A percentile compares a stretch with the other conserved stretches of the same genome.
These are phyloP conservation scores for Ascomycota sp. DNA, from an alignment of 2,329 filamentous ascomycete species.

Conservation along the genomic window DNA sequence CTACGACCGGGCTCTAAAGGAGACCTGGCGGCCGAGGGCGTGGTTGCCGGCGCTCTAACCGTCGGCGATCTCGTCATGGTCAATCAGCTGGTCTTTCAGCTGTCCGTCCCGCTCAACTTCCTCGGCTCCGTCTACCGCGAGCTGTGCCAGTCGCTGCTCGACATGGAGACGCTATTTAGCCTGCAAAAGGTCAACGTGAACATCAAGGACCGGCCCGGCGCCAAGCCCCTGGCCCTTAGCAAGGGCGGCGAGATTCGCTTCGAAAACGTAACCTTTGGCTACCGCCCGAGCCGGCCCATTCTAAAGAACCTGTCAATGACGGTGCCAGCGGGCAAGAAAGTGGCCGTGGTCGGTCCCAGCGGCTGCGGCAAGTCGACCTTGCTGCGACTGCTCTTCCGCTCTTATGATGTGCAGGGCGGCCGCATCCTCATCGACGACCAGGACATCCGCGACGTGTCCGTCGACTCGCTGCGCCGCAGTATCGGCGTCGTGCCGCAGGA, in stretches of 20 bases:
- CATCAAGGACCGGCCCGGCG: conserved; percentile 58
- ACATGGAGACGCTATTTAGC: conserved; percentile 98
- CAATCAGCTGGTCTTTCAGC: conserved; percentile 95
- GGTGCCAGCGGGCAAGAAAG: conserved; percentile 88
- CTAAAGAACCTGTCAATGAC: conserved; percentile 67
- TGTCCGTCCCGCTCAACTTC: conserved; percentile 93
- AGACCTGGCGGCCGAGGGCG: conserved; percentile 74
- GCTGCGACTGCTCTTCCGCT: conserved; percentile 76
- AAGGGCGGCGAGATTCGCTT: conserved; percentile 80
- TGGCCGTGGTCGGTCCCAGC: conserved; percentile 84
- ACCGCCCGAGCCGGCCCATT: conserved; percentile 71
- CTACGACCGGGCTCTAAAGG: conserved; percentile 69
- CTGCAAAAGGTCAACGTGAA: conserved; percentile 88
- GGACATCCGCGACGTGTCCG: conserved; percentile 62
- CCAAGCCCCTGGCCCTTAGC: conserved; percentile 49
- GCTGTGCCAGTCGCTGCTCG: conserved; percentile 77
- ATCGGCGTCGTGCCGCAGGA: conserved; percentile 97
- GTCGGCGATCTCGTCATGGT: conserved; percentile 97
- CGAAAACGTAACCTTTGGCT: conserved; percentile 88
- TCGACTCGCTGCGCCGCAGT: conserved; percentile 63
- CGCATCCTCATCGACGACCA: conserved; percentile 84
- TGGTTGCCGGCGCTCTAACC: conserved; percentile 60
- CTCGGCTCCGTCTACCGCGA: conserved; percentile 95
- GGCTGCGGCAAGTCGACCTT: conserved; percentile 95
- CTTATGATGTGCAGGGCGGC: conserved; percentile 72